A percentile compares a stretch with the other conserved stretches of the same genome.
Evolutionary conservation across 768 basidiomycete genomes (phyloP).

Genomic region (Phallus indusiatus): DNA sequence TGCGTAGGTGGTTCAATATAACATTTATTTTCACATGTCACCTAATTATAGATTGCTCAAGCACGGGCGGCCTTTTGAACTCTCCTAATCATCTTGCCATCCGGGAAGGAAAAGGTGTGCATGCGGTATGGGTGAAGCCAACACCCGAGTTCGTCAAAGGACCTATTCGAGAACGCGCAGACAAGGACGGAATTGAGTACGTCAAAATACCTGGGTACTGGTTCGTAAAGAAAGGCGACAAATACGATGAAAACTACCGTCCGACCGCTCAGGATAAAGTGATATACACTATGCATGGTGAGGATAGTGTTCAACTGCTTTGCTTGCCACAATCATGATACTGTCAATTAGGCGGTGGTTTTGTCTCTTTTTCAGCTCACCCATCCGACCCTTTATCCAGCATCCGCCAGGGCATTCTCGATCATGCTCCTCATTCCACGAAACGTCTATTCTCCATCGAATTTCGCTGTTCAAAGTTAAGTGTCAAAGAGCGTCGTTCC

Average conservation of each 20-base stretch:
- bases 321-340: too few species aligned
- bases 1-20: too few species aligned
- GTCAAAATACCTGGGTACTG: slow-evolving; percentile 49
- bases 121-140: too few species aligned
- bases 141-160: too few species aligned
- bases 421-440: slow-evolving; percentile 5
- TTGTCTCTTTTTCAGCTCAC: slow-evolving; percentile 33
- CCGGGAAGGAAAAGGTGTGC: too few species aligned
- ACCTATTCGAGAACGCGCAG: slow-evolving; percentile 24
- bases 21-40: too few species aligned
- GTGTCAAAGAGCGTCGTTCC: slow-evolving; percentile 15
- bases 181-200: slow-evolving; percentile 29
- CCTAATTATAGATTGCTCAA: too few species aligned
- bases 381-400: slow-evolving; percentile 38
- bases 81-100: too few species aligned
- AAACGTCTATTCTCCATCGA: slow-evolving; percentile 32
- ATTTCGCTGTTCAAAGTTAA: slow-evolving; percentile 33
- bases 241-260: slow-evolving; percentile 29
- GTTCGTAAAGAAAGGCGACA: slow-evolving; percentile 35
- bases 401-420: slow-evolving; percentile 32
- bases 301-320: neutral
- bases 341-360: too few species aligned
- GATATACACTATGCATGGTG: slow-evolving; percentile 43
- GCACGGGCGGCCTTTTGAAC: too few species aligned
- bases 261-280: slow-evolving; percentile 43